Conservation (phyloP, 306 rosid genomes). For the Malus domestica region DNA sequence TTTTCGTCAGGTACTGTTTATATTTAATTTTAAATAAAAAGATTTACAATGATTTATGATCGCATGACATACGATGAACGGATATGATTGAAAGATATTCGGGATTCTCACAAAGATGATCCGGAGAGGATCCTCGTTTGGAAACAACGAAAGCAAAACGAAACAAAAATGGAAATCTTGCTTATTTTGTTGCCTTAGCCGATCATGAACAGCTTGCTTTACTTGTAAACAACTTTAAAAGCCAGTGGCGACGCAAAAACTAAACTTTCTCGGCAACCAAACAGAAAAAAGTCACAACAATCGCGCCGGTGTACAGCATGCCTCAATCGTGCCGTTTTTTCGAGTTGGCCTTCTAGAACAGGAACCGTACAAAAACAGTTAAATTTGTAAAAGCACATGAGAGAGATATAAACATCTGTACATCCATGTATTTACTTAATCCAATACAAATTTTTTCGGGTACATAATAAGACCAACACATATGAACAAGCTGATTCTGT, state of each 20-base stretch:
- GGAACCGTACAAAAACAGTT: not conserved
- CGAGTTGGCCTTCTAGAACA: too few relatives aligned
- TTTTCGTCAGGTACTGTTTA: too few relatives aligned
- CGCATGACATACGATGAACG: too few relatives aligned
- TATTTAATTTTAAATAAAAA: too few relatives aligned
- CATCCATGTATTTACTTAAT: constrained; percentile 17
- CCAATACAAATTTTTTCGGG: not conserved
- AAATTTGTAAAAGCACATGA: not conserved
- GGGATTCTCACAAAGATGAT: too few relatives aligned
- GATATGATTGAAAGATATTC: too few relatives aligned
- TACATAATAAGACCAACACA: not conserved
- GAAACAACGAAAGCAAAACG: too few relatives aligned
- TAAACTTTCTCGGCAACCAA: not conserved
- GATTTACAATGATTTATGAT: too few relatives aligned
- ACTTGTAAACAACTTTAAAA: not conserved
- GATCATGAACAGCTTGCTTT: not conserved
- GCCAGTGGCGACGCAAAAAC: not conserved
- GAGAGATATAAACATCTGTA: constrained; percentile 10
- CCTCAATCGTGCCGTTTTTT: too few relatives aligned
- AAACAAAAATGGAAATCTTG: too few relatives aligned
- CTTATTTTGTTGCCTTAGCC: too few relatives aligned
- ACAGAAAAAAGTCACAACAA: not conserved
- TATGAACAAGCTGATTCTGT: constrained; percentile 22
- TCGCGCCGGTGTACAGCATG: not conserved
- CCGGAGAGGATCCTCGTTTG: too few relatives aligned